Percentiles rank a stretch among this genome's conserved stretches.
Evolutionary conservation across 2,329 filamentous ascomycete species (phyloP).

Genomic region (Claviceps purpurea): DNA sequence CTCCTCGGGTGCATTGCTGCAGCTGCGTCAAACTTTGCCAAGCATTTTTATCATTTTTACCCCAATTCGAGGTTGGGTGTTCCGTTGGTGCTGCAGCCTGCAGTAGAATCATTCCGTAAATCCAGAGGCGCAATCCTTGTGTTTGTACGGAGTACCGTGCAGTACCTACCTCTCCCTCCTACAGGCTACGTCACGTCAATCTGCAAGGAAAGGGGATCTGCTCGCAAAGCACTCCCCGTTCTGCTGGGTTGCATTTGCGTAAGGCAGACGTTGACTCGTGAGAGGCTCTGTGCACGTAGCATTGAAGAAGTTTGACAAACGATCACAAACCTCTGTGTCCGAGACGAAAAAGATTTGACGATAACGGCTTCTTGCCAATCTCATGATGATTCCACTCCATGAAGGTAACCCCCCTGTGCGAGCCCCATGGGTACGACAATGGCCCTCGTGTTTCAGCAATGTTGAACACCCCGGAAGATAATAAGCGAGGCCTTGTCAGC

Average conservation of each 20-base stretch:
- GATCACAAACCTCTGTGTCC: neutral
- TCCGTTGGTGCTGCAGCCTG: neutral
- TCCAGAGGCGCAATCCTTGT: neutral
- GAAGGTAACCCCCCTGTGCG: neutral
- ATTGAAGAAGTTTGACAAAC: neutral
- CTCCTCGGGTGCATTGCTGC: too few species aligned
- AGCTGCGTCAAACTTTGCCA: neutral
- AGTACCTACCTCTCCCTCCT: neutral
- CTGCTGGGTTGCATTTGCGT: neutral
- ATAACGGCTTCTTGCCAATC: neutral
- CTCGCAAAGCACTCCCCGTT: neutral
- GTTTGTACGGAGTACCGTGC: too few species aligned
- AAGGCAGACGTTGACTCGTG: neutral
- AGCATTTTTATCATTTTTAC: neutral
- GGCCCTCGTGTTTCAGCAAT: slow-evolving; percentile 1
- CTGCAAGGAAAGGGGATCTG: neutral
- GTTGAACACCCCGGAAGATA: neutral
- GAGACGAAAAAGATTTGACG: neutral
- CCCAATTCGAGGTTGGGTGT: neutral
- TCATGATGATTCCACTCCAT: neutral
- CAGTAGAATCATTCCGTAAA: neutral
- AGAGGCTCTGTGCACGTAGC: neutral
- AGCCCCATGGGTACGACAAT: neutral
- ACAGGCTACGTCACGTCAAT: neutral
- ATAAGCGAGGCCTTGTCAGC: neutral